phyloP scores from a whole-genome alignment of 2,329 filamentous ascomycete genomes.

The Emmonsia crescens region DNA sequence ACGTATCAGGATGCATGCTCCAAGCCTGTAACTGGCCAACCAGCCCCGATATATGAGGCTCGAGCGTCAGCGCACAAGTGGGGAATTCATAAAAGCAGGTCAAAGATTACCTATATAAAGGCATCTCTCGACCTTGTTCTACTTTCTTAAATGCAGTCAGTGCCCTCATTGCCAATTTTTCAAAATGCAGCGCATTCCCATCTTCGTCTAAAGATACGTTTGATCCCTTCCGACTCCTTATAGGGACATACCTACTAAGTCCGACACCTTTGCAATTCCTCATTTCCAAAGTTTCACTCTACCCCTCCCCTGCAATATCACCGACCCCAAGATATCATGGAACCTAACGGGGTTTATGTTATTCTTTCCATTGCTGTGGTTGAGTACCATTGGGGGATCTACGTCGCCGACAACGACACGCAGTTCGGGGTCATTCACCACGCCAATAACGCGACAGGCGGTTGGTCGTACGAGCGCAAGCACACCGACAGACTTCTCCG shows the following conservation, averaged over 20 bases:
- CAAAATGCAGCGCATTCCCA: too few relatives aligned
- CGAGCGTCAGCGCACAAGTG: too few relatives aligned
- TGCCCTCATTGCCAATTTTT: background rate
- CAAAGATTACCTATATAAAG: too few relatives aligned
- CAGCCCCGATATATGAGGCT: too few relatives aligned
- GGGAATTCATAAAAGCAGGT: too few relatives aligned
- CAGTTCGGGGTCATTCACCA: background rate
- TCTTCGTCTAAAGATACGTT: too few relatives aligned
- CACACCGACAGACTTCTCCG: background rate
- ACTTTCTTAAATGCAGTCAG: too few relatives aligned
- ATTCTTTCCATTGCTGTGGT: background rate
- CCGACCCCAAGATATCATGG: background rate
- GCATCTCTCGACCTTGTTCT: background rate
- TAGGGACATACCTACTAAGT: too few relatives aligned
- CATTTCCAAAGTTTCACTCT: background rate
- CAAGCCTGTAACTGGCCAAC: too few relatives aligned
- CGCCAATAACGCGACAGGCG: constrained; percentile 2
- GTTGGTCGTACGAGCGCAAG: constrained; percentile 1
- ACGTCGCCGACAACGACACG: background rate
- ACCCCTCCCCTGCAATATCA: background rate
- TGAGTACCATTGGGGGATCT: constrained; percentile 3
- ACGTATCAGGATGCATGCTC: too few relatives aligned
- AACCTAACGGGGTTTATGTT: constrained; percentile 1
- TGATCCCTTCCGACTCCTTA: too few relatives aligned
- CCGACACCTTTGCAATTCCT: background rate